Evolutionary conservation across 495 filamentous ascomycete genomes (phyloP).

Genomic region (Aspergillus incahuasiensis): DNA sequence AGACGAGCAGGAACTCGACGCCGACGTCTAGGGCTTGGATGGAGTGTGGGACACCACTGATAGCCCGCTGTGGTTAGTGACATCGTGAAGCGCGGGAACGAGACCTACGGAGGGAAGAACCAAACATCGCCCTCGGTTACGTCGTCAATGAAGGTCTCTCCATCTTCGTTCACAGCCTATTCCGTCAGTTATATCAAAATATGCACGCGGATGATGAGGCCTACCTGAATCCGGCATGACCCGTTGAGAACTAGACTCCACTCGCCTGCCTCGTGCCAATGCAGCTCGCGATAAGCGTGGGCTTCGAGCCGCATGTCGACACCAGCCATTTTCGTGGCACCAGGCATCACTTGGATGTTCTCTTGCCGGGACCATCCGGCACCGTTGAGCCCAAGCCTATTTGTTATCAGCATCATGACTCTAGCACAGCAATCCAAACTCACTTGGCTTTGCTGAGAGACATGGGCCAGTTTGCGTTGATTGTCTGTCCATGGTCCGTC

Average conservation of each 20-base stretch:
- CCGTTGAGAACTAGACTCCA: constrained; percentile 66
- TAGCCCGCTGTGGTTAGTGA: neutral
- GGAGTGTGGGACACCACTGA: constrained; percentile 59
- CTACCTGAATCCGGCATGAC: constrained; percentile 50
- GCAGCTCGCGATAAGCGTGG: constrained; percentile 62
- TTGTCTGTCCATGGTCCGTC: constrained; percentile 57
- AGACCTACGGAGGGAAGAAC: constrained; percentile 56
- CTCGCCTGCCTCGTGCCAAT: constrained; percentile 68
- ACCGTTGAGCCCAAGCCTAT: constrained; percentile 46
- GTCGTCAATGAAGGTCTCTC: constrained; percentile 62
- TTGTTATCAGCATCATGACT: neutral
- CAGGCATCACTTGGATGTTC: constrained; percentile 58
- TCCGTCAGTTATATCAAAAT: neutral
- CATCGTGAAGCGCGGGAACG: neutral
- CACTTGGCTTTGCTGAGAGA: constrained; percentile 58
- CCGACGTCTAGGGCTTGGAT: constrained; percentile 63
- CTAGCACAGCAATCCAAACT: neutral
- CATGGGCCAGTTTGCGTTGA: constrained; percentile 69
- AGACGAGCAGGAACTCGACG: constrained; percentile 65
- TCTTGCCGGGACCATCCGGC: constrained; percentile 70
- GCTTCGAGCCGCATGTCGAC: constrained; percentile 73
- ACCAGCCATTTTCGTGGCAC: constrained; percentile 64
- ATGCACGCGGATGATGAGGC: neutral
- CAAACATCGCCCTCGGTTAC: constrained; percentile 63
- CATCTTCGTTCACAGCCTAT: constrained; percentile 56